Evolutionary conservation across 768 basidiomycete species (phyloP).

Genomic region (Leccinum incarnatum): DNA sequence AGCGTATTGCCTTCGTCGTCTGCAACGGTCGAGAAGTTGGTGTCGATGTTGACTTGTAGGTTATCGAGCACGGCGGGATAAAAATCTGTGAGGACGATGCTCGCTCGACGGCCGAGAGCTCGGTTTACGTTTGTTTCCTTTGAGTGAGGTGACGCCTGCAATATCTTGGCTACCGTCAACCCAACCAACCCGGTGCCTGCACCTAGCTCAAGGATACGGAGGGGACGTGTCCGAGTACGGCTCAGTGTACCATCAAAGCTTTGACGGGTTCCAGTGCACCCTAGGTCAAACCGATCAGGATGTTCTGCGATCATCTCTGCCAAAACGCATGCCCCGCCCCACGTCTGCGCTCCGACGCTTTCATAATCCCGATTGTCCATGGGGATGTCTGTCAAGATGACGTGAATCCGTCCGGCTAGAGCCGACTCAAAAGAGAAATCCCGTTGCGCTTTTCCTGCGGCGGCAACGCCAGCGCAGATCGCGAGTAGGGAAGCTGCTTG

Average conservation of each 20-base stretch:
- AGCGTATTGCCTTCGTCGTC: background rate
- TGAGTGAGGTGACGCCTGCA: conserved; percentile 10
- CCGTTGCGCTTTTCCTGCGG: conserved; percentile 57
- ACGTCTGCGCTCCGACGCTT: conserved; percentile 83
- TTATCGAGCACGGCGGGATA: conserved; percentile 49
- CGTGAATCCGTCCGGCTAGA: conserved; percentile 23
- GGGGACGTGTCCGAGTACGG: background rate
- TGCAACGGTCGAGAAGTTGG: conserved; percentile 30
- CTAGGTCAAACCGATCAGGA: conserved; percentile 51
- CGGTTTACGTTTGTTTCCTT: background rate
- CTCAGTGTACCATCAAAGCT: too few species aligned
- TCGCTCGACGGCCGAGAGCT: conserved; percentile 4
- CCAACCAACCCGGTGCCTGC: conserved; percentile 58
- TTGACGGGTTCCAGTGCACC: background rate
- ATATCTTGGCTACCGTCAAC: conserved; percentile 37
- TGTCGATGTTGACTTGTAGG: conserved; percentile 40
- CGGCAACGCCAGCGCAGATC: conserved; percentile 58
- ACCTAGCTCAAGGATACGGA: conserved; percentile 53
- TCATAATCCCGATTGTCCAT: conserved; percentile 66
- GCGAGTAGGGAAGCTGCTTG: conserved; percentile 64
- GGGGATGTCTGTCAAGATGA: conserved; percentile 64
- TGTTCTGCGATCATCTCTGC: conserved; percentile 66
- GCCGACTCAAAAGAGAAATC: conserved; percentile 43
- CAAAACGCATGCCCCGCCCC: conserved; percentile 82
- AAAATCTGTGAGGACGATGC: conserved; percentile 48